Evolutionary conservation across 192 early-diverging fungal species (phyloP).

Genomic region (Dissophora globulifera): DNA sequence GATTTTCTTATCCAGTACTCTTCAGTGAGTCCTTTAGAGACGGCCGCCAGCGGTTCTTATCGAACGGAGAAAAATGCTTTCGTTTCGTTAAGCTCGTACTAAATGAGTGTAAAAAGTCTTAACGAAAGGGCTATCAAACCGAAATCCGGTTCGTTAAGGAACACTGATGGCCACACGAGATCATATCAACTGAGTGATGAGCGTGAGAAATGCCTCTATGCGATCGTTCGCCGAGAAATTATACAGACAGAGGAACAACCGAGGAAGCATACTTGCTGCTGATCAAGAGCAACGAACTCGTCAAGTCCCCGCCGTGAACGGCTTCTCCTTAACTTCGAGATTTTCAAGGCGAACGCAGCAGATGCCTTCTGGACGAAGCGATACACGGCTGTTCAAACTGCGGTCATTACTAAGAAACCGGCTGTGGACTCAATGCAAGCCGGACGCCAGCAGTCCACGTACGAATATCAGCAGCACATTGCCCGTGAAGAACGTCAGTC

Average conservation of each 20-base stretch:
- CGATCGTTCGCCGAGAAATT: slow-evolving; percentile 13
- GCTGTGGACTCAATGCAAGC: slow-evolving; percentile 2
- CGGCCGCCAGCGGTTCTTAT: too few species aligned
- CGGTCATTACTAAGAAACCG: slow-evolving; percentile 9
- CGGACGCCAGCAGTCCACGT: slow-evolving; percentile 7
- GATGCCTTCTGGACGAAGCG: slow-evolving; percentile 21
- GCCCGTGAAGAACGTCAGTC: slow-evolving; percentile 3
- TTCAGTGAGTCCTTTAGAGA: slow-evolving; percentile 1
- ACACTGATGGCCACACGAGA: slow-evolving; percentile 7
- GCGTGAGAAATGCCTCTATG: slow-evolving; percentile 11
- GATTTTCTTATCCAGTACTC: slow-evolving; percentile 5
- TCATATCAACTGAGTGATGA: slow-evolving; percentile 9
- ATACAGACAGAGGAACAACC: slow-evolving; percentile 6
- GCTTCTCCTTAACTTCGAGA: slow-evolving; percentile 1
- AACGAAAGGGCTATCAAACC: too few species aligned
- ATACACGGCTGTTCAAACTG: background rate
- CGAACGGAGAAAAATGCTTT: too few species aligned
- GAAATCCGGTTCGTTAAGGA: too few species aligned
- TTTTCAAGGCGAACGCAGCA: slow-evolving; percentile 6
- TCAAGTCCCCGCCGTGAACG: slow-evolving; percentile 7
- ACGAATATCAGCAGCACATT: slow-evolving; percentile 10
- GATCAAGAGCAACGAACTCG: slow-evolving; percentile 9
- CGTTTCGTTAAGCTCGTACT: too few species aligned
- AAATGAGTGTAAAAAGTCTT: too few species aligned
- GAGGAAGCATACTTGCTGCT: background rate